phyloP scores from a whole-genome alignment of 495 filamentous ascomycete species.

The Podospora anserina region DNA sequence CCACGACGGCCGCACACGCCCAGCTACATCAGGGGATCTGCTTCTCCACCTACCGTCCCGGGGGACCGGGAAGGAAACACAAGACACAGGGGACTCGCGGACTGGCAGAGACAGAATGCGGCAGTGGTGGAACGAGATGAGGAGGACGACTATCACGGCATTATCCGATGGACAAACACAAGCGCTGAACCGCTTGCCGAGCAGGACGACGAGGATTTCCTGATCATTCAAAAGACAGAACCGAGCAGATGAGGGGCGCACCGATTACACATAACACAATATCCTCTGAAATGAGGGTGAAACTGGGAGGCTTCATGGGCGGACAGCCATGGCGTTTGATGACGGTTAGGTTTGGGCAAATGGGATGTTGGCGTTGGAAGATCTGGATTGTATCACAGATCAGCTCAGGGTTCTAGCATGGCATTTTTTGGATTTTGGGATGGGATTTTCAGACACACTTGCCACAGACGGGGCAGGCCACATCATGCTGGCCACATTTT shows the following conservation, averaged over 20 bases:
- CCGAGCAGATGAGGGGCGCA: background rate
- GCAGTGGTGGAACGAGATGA: conserved; percentile 4
- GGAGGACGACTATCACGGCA: conserved; percentile 4
- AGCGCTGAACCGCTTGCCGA: background rate
- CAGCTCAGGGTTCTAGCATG: background rate
- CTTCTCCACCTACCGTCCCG: background rate
- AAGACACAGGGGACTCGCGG: background rate
- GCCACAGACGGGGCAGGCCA: background rate
- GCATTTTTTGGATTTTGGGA: background rate
- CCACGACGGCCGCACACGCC: conserved; percentile 6
- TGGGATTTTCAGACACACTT: background rate
- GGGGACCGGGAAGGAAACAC: background rate
- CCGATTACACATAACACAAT: background rate
- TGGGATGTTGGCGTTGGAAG: background rate
- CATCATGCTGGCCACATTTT: background rate
- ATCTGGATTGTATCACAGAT: background rate
- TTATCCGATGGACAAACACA: background rate
- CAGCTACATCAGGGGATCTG: background rate
- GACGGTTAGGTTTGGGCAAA: background rate
- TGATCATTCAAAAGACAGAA: background rate
- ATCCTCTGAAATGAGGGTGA: background rate
- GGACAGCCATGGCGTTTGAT: background rate
- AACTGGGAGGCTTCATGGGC: background rate
- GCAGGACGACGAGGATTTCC: background rate
- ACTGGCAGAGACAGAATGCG: background rate